Evolutionary conservation across 768 basidiomycete species (phyloP).

Genomic region (Rhizopogon rudus): DNA sequence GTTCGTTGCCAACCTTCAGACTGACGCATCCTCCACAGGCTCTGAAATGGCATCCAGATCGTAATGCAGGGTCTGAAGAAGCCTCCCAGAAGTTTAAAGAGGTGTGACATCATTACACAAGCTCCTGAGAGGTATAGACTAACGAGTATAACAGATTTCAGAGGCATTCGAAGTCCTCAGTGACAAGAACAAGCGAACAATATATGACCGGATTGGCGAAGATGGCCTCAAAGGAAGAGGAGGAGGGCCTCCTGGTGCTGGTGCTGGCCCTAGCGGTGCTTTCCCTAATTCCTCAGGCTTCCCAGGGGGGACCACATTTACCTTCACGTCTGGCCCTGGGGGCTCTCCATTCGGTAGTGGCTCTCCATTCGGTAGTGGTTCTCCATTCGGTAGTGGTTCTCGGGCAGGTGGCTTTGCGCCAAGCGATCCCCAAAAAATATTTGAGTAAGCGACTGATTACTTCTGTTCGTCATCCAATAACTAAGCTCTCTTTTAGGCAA

Average conservation of each 20-base stretch:
- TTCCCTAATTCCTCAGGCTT: constrained; percentile 38
- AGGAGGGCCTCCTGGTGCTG: constrained; percentile 48
- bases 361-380: constrained; percentile 28
- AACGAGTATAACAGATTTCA: constrained; percentile 52
- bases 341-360: constrained; percentile 30
- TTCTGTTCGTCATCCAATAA: not conserved
- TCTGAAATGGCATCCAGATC: constrained; percentile 93
- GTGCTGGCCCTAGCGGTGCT: constrained; percentile 7
- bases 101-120: constrained; percentile 31
- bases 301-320: constrained; percentile 47
- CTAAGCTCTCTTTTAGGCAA: constrained; percentile 34
- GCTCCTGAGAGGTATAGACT: too few species aligned
- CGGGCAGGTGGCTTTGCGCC: constrained; percentile 60
- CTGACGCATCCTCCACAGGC: constrained; percentile 42
- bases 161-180: constrained; percentile 96
- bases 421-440: constrained; percentile 81
- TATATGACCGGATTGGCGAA: constrained; percentile 94
- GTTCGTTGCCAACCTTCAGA: not conserved
- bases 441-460: constrained; percentile 56
- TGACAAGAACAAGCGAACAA: constrained; percentile 76
- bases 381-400: constrained; percentile 47
- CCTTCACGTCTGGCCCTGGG: constrained; percentile 47
- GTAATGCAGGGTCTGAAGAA: constrained; percentile 81
- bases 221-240: constrained; percentile 84
- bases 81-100: constrained; percentile 91